Evolutionary conservation across 2,329 filamentous ascomycete species (phyloP), one percentile per base, ranked within the genome.

Genomic region (Aspergillus pseudoglaucus): DNA sequence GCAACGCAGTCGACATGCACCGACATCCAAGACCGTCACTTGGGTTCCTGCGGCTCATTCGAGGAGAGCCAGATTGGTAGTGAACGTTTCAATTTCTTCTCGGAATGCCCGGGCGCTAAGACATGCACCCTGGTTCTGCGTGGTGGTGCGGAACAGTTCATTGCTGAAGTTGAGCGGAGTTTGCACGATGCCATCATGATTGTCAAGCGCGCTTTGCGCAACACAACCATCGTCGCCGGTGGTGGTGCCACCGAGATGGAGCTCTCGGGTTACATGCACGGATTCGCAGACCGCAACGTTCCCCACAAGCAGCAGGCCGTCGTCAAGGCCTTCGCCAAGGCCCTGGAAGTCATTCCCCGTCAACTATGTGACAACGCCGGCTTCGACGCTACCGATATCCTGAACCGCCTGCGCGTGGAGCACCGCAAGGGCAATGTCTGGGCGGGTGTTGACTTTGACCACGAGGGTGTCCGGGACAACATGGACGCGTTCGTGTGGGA

Each of bases 151-250:
- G 93, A 98, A 76, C 93, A 98, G 70, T 98, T 98, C 75, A 98
- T 98, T 61, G 93, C 93, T 49, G 93, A 98, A 71, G 93, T 96
- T 1, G 93, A 98, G 77, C 88, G 93, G 55, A 95, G 89, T 66
- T 81, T 98, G 57, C 93, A 98, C 77, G 93, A 98, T 64, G 93
- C 93, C 60, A 97, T 98, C 73, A 98, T 98, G 93, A 95, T 98
- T 63, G 93, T 98, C 66, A 97, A 97, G 82, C 90, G 94, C 53
- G 89, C 93, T 23, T 89, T 97, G 71, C 89, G 88, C 76, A 95
- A 97, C 78, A 85, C 85, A 65, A 87, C 82, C 66, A 95, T 98
- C 57, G 93, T 98, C 22, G 93, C 90, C 41, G 93, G 93, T 61
- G 93, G 93, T 60, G 93, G 93, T 67, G 91, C 93, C 15, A 84